Conservation (phyloP, 1,284 basidiomycete genomes). For the Amylostereum areolatum region DNA sequence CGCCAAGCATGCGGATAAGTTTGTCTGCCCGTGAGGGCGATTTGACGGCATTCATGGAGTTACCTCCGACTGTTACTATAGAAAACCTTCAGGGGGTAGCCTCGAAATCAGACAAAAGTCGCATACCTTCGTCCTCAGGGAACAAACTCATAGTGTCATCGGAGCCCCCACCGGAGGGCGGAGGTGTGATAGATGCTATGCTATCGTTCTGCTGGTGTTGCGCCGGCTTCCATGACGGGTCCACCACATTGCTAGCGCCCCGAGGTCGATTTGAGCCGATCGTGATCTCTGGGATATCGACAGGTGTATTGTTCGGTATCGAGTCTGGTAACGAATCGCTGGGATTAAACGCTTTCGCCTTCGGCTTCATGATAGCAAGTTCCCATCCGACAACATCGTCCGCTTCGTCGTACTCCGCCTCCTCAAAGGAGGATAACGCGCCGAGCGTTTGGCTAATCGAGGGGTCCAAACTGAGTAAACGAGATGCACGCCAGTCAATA, state of each 20-base stretch:
- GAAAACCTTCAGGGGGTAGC: no score
- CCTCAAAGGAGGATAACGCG: slow-evolving; percentile 28
- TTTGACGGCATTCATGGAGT: slow-evolving; percentile 12
- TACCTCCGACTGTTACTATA: no score
- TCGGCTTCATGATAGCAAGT: slow-evolving; percentile 39
- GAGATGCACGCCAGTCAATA: slow-evolving; percentile 68
- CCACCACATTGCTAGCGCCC: slow-evolving; percentile 7
- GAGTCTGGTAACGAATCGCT: slow-evolving; percentile 13
- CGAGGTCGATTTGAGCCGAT: slow-evolving; percentile 8
- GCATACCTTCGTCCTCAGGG: slow-evolving; percentile 12
- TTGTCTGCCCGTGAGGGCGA: slow-evolving; percentile 39
- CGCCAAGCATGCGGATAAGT: slow-evolving; percentile 62
- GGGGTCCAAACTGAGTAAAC: slow-evolving; percentile 38
- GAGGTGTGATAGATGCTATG: background rate
- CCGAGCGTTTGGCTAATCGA: slow-evolving; percentile 9
- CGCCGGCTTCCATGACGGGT: slow-evolving; percentile 1
- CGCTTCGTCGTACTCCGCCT: slow-evolving; percentile 27
- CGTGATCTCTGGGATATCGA: slow-evolving; percentile 18
- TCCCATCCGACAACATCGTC: slow-evolving; percentile 63
- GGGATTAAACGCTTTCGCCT: slow-evolving; percentile 15
- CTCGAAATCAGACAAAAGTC: background rate
- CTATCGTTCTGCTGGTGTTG: background rate
- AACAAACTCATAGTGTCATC: slow-evolving; percentile 26
- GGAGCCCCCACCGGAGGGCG: background rate
- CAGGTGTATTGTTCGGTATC: slow-evolving; percentile 18